Evolutionary conservation across 2,329 filamentous ascomycete species (phyloP).

Genomic region (Sodiomyces alkalinus): DNA sequence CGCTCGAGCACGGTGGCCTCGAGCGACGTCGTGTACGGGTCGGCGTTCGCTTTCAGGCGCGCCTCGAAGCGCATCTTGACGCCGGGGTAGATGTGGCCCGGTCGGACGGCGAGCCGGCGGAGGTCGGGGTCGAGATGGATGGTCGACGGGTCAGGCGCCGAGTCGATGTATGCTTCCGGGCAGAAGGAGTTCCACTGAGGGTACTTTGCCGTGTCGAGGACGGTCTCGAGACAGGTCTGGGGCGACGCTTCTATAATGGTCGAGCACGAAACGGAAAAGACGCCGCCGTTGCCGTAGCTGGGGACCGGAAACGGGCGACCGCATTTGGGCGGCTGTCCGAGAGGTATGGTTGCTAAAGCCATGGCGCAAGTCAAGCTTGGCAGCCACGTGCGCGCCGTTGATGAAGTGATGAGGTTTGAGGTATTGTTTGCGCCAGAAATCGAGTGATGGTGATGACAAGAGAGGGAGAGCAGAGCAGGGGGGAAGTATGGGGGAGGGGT

Average conservation of each 20-base stretch:
- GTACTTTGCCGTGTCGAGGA: constrained; percentile 17
- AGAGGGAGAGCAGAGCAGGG: too few relatives aligned
- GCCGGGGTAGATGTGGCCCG: constrained; percentile 13
- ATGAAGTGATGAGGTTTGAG: too few relatives aligned
- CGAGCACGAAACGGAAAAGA: constrained; percentile 13
- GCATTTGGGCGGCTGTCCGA: too few relatives aligned
- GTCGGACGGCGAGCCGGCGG: constrained; percentile 3
- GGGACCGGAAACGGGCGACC: too few relatives aligned
- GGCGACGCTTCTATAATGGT: constrained; percentile 18
- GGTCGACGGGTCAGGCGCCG: constrained; percentile 6
- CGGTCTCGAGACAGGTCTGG: constrained; percentile 13
- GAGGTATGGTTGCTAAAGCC: too few relatives aligned
- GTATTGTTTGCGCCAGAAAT: too few relatives aligned
- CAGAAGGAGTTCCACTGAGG: constrained; percentile 20
- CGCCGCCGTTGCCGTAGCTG: too few relatives aligned
- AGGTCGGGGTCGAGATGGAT: constrained; percentile 7
- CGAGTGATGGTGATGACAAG: too few relatives aligned
- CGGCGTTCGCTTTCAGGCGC: constrained; percentile 13
- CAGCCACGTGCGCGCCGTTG: too few relatives aligned
- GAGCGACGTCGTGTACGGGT: constrained; percentile 8
- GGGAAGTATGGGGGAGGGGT: too few relatives aligned
- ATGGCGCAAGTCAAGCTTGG: too few relatives aligned
- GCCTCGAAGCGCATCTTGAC: constrained; percentile 18
- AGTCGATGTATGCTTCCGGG: constrained; percentile 12
- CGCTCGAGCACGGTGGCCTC: constrained; percentile 17